Evolutionary conservation across 148 eudicot species (phyloP), one percentile per base, ranked within the genome.

Genomic region (Rhododendron molle): DNA sequence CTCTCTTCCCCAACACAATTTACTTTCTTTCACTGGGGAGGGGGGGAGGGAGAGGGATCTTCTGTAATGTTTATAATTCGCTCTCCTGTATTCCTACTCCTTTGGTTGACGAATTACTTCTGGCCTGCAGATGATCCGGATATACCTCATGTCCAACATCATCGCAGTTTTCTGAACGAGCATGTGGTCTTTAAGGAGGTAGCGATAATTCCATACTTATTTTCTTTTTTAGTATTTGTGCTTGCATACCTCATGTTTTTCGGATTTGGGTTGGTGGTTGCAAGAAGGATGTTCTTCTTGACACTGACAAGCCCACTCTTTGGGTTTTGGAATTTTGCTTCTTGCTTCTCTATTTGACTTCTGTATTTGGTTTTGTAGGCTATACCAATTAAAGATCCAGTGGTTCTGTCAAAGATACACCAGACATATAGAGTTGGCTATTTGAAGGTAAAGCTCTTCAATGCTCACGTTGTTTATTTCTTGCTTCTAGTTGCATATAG

Each of bases 111-210:
- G 47, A 43, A 38, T 84, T 86, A n/a, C 46, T 83, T 86, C 54
- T 84, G 84, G 50, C 72, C 73, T 91, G 88, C 89, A 97, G 99
- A 94, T 89, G 99, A 97, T 90, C 95, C 99, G 34, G 93, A 93
- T 80, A 88, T 83, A 52, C 86, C 96, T 88, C 95, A 89, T 84
- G 91, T 90, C 69, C 94, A 84, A 46, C 86, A 85, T 79, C 96
- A 95, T 89, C 99, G 99, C 86, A 89, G 86, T 84, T 95, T 93
- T 88, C 87, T 97, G 50, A 92, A 90, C 84, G 94, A 95, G 87
- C 95, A 97, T 86, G 99, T 94, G 89, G 91, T 93, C 74, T 97
- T 97, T 83, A 95, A 94, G 93, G 96, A 97, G 99, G 99, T 95
- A 84, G 52, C 58, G 50, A 23, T 78, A 32, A 54, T 86, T 50